Evolutionary conservation across 352 stramenopile species (phyloP), one percentile per base, ranked within the genome.

Genomic region (Phytopythium vexans): DNA sequence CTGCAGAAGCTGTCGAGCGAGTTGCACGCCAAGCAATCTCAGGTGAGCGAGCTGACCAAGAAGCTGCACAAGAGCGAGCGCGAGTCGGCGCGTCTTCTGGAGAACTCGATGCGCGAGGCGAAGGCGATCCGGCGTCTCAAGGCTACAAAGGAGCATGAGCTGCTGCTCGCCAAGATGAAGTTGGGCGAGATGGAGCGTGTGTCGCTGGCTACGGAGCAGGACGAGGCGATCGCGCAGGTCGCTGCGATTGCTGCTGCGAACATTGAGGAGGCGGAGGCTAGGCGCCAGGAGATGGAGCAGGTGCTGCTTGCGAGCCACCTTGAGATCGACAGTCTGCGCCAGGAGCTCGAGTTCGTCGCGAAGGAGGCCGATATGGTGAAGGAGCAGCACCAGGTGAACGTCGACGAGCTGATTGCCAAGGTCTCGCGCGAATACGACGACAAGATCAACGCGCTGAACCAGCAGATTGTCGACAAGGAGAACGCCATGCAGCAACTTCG

Each of bases 111-210:
- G 61, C 72, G 75, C 8, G 77, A 88, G 31, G 72, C 68, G 0
- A 84, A 80, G 52, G 63, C 66, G 12, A 53, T 82, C 9, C 58
- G 64, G 34, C 77, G 69, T 21, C 65, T 67, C 6, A 87, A 82
- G 66, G 69, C 74, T 16, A 75, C 69, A 1, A 91, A 88, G 52
- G 73, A 89, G 16, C 77, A 88, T 15, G 75, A 88, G 32, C 54
- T 91, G 16, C 69, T 72, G 15, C 52, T 88, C 44, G 66, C 77
- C 1, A 81, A 84, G 44, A 54, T 88, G 33, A 80, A 76, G 54
- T 44, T 92, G 32, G 74, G 75, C 31, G 74, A 88, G 52, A 71
- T 88, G 60, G 77, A 92, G 33, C 68, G 70, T 9, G 70, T 75
- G 9, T 62, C 58, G 7, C 54, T 64, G 31, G 56, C 58, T 14